Base-by-base conservation (phyloP, 2,329 filamentous ascomycete genomes). In the Xylariaceae sp. region DNA sequence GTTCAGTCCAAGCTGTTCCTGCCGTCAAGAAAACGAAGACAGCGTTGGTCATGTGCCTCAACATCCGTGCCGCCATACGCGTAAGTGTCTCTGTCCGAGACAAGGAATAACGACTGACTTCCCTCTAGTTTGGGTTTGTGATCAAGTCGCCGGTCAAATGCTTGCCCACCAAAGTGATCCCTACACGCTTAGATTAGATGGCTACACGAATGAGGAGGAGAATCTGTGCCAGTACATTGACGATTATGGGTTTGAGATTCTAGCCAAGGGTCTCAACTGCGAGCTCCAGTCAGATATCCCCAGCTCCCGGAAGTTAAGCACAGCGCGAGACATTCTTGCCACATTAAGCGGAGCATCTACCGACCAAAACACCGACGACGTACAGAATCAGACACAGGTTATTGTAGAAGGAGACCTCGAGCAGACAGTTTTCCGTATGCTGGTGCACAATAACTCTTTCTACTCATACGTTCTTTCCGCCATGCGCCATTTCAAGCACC, bases 381-480 rank as follows among this genome's bases (percentile, higher is more conserved):
- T 81, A 42, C 76, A 76, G 53, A 57, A 67, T 17, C 61, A 63
- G 14, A 69, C 64, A 50, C 67, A 67, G n/a, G 64, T 73, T 10
- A 60, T 77, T 46, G 72, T 72, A 52, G 69, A 70, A 10, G 68
- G 71, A 45, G 77, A 82, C 52, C 68, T 82, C 1, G 76, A 78
- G 56, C 69, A 70, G 42, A 80, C 78, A 2, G 63, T 83, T 13
- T 75, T 79, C 55, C 75, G 75, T 47, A 79, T 83, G 67, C 70
- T 83, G 14, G 68, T 82, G 18, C 71, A 75, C 55, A 81, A 81
- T 59, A 71, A 79, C 62, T 73, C 76, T 39, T 76, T 83, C 66
- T 80, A 82, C 61, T 69, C 77, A 47, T 77, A 80, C 66, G 77
- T 83, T 53, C 70, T 75, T 42, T 71, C 73, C 14, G 67, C 73